Percentiles rank a stretch among this genome's conserved stretches.
Evolutionary conservation across 2,329 filamentous ascomycete species (phyloP).

Genomic region (Lachnellula cervina): DNA sequence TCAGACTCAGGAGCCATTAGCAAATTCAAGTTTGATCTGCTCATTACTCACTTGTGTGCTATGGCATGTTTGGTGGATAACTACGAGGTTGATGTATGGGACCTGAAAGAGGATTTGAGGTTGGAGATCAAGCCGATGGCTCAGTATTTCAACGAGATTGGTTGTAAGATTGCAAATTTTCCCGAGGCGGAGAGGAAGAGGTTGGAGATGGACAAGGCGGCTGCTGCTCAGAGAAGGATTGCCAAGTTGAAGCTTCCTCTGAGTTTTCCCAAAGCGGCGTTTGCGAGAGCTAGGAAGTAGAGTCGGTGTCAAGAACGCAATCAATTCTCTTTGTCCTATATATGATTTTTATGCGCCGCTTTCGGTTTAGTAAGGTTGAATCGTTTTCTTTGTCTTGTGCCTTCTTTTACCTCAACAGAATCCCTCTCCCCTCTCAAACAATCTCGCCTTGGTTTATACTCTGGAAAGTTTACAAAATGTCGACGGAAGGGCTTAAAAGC

Average conservation of each 20-base stretch:
- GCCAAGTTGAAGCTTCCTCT: conserved; percentile 74
- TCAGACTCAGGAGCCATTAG: conserved; percentile 58
- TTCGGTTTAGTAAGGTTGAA: not conserved
- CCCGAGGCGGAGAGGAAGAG: conserved; percentile 45
- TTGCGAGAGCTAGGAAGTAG: conserved; percentile 23
- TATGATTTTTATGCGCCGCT: not conserved
- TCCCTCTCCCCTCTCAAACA: too few species aligned
- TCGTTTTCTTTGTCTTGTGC: not conserved
- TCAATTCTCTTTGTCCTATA: not conserved
- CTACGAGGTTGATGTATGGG: conserved; percentile 65
- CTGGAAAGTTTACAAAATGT: not conserved
- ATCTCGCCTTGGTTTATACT: not conserved
- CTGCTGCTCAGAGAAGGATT: conserved; percentile 55
- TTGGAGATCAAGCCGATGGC: conserved; percentile 66
- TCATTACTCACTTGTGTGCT: conserved; percentile 69
- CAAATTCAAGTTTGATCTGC: conserved; percentile 66
- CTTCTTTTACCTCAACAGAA: too few species aligned
- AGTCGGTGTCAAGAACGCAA: not conserved
- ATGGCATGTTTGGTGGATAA: conserved; percentile 68
- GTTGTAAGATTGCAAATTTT: conserved; percentile 52
- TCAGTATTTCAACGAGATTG: conserved; percentile 72
- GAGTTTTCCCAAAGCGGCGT: conserved; percentile 64
- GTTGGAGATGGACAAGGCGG: conserved; percentile 55
- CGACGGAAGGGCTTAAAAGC: not conserved
- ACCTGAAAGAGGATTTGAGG: conserved; percentile 66